A percentile compares a stretch with the other conserved stretches of the same genome.
Evolutionary conservation across 371 early-diverging fungal genomes (phyloP).

Genomic region (Mucor circinelloides): DNA sequence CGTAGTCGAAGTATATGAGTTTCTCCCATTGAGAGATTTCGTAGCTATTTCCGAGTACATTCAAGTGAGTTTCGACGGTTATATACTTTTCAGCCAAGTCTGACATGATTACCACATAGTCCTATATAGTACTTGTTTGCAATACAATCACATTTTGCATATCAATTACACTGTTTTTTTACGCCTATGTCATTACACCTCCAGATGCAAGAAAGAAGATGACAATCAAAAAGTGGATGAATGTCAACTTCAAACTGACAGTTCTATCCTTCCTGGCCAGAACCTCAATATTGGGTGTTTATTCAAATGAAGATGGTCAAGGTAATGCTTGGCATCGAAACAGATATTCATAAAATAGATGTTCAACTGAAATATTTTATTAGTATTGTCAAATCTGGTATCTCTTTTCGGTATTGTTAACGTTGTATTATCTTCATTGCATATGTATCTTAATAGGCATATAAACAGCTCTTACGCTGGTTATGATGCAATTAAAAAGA

Average conservation of each 20-base stretch:
- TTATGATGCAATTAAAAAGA: not conserved
- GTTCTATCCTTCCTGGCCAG: not conserved
- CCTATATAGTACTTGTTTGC: not conserved
- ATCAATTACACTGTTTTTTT: not conserved
- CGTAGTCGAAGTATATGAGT: no score
- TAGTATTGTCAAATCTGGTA: no score
- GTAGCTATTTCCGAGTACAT: no score
- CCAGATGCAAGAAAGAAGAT: not conserved
- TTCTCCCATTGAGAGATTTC: no score
- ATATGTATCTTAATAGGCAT: no score
- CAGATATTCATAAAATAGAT: not conserved
- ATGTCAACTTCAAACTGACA: not conserved
- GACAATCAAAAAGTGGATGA: not conserved
- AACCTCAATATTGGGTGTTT: not conserved
- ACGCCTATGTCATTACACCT: not conserved
- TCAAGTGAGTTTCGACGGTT: no score
- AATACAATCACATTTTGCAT: not conserved
- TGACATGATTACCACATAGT: no score
- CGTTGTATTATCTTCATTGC: no score
- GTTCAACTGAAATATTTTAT: no score
- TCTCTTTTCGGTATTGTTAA: no score
- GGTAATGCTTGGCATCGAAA: not conserved
- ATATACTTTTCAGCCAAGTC: no score
- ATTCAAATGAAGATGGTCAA: not conserved
- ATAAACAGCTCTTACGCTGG: not conserved